These are phyloP conservation scores for Blattamonas nauphoetae DNA, from an alignment of 78 protist species.

Conservation along the genomic window DNA sequence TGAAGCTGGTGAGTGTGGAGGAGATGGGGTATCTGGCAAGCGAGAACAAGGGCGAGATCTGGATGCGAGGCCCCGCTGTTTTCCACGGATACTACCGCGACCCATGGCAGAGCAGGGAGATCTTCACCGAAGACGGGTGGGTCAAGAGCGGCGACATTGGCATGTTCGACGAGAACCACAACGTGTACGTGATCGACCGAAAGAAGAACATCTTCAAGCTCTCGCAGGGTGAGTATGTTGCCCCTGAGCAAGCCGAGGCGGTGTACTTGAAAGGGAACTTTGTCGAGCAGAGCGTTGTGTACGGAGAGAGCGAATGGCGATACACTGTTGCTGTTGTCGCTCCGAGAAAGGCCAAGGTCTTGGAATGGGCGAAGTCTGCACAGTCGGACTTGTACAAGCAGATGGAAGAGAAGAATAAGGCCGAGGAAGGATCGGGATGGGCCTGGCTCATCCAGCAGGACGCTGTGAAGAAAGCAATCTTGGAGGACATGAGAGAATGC, in stretches of 20 bases:
- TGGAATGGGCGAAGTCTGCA: background rate
- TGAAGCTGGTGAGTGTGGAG: background rate
- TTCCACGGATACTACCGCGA: constrained; percentile 6
- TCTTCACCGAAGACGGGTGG: constrained; percentile 23
- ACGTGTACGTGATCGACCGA: constrained; percentile 22
- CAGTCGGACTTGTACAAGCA: background rate
- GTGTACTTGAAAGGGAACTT: background rate
- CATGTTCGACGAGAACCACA: background rate
- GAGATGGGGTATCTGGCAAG: background rate
- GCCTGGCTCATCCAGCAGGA: background rate
- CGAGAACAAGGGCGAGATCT: constrained; percentile 6
- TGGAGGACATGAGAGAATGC: background rate
- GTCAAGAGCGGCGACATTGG: constrained; percentile 28
- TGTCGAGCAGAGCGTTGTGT: background rate
- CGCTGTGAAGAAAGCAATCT: background rate
- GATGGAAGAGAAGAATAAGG: background rate
- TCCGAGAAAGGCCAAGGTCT: background rate
- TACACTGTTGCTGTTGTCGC: background rate
- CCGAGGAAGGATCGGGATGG: background rate
- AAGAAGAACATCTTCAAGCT: constrained; percentile 30
- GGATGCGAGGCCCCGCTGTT: background rate
- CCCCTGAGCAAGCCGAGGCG: background rate
- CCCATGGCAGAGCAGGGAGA: background rate
- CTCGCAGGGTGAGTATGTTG: constrained; percentile 33
- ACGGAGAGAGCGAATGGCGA: background rate